Evolutionary conservation across 2,329 filamentous ascomycete genomes (phyloP).

Genomic region (Aspergillus glaucus): DNA sequence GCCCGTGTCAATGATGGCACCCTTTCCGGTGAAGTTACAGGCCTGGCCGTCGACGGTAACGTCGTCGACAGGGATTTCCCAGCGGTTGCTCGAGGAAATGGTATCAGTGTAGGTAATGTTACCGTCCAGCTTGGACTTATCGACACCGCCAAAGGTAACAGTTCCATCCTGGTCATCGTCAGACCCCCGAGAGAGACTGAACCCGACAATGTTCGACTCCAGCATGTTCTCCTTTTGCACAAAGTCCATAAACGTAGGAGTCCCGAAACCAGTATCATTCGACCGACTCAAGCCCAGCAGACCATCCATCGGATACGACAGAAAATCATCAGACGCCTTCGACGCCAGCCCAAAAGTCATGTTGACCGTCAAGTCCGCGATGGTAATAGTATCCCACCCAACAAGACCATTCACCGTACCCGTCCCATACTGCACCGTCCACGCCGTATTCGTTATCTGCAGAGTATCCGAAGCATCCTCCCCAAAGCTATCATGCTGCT

Average conservation of each 20-base stretch:
- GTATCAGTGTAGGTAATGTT: slow-evolving; percentile 61
- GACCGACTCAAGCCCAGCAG: slow-evolving; percentile 72
- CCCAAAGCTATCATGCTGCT: slow-evolving; percentile 64
- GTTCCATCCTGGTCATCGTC: slow-evolving; percentile 67
- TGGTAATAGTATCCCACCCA: slow-evolving; percentile 58
- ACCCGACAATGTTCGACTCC: slow-evolving; percentile 60
- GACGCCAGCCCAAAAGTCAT: slow-evolving; percentile 68
- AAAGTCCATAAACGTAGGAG: slow-evolving; percentile 62
- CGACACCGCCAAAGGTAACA: slow-evolving; percentile 67
- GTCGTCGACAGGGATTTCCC: slow-evolving; percentile 67
- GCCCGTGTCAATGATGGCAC: slow-evolving; percentile 75
- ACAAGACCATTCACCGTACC: slow-evolving; percentile 64
- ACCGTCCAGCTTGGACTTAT: slow-evolving; percentile 61
- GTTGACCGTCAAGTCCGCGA: slow-evolving; percentile 59
- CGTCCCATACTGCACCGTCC: slow-evolving; percentile 68
- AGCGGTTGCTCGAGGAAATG: slow-evolving; percentile 51
- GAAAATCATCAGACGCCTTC: slow-evolving; percentile 67
- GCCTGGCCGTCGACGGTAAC: slow-evolving; percentile 56
- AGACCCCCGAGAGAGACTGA: slow-evolving; percentile 61
- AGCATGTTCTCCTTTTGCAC: slow-evolving; percentile 54
- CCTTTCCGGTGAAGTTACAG: slow-evolving; percentile 48
- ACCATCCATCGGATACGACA: slow-evolving; percentile 76
- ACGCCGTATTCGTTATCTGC: slow-evolving; percentile 47
- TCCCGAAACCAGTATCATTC: slow-evolving; percentile 42
- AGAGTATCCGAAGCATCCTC: slow-evolving; percentile 59